These are phyloP conservation scores for Hibiscus trionum DNA, from an alignment of 345 rosid genomes.

Conservation along the genomic window DNA sequence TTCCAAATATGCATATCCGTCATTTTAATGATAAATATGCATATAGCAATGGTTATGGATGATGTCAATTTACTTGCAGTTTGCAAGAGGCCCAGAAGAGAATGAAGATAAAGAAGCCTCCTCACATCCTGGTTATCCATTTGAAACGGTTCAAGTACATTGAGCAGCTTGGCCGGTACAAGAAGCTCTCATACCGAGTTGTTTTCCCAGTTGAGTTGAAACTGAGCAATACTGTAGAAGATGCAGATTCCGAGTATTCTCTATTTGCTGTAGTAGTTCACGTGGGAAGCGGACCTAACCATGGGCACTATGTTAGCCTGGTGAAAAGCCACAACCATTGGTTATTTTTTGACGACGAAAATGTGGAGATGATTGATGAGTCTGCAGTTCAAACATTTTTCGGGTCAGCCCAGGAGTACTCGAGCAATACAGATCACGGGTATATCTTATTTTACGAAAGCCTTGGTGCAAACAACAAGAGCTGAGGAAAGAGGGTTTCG, in stretches of 20 bases:
- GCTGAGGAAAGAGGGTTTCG: conserved; percentile 30
- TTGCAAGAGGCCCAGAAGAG: conserved; percentile 99
- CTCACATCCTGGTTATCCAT: conserved; percentile 84
- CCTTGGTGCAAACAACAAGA: conserved; percentile 42
- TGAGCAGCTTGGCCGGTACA: conserved; percentile 91
- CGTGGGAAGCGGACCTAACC: conserved; percentile 97
- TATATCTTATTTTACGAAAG: conserved; percentile 97
- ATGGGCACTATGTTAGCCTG: conserved; percentile 94
- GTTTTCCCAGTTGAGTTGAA: conserved; percentile 94
- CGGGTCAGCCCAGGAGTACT: conserved; percentile 93
- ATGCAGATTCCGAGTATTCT: conserved; percentile 82
- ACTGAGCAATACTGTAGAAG: conserved; percentile 89
- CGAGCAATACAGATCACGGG: conserved; percentile 95
- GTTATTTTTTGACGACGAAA: conserved; percentile 94
- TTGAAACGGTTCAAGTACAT: conserved; percentile 94
- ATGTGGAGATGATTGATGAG: conserved; percentile 97
- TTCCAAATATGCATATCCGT: not conserved
- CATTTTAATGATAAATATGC: not conserved
- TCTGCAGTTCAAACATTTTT: conserved; percentile 97
- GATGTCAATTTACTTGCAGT: conserved; percentile 35
- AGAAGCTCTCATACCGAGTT: conserved; percentile 88
- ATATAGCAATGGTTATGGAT: not conserved
- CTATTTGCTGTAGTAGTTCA: conserved; percentile 97
- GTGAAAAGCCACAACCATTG: conserved; percentile 99
- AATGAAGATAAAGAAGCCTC: conserved; percentile 99